These are phyloP conservation scores for Cryphonectria parasitica DNA, from an alignment of 2,329 filamentous ascomycete species.

Conservation along the genomic window DNA sequence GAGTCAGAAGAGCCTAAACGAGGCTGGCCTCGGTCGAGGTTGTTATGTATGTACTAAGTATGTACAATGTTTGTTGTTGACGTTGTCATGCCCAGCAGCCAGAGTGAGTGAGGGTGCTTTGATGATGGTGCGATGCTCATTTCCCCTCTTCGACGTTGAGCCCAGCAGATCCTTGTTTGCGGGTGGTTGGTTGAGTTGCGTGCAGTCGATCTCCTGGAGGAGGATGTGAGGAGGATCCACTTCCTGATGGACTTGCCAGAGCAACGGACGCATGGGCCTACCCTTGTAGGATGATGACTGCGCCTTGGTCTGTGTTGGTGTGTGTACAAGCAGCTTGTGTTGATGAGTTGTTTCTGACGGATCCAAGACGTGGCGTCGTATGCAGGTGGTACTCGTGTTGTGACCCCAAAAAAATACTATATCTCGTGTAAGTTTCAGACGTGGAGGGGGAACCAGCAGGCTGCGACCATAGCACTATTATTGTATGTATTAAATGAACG, in stretches of 20 bases:
- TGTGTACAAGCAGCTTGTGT: background rate
- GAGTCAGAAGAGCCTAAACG: background rate
- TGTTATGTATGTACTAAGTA: constrained; percentile 9
- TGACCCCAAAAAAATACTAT: background rate
- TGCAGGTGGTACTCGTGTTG: background rate
- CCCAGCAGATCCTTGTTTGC: constrained; percentile 4
- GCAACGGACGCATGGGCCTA: constrained; percentile 20
- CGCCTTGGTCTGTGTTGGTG: background rate
- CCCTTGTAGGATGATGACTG: background rate
- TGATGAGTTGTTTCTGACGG: background rate
- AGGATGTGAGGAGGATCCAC: constrained; percentile 16
- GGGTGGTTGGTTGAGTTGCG: background rate
- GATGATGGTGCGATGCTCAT: constrained; percentile 28
- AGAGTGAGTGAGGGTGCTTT: constrained; percentile 7
- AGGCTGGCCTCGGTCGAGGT: background rate
- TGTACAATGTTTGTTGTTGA: constrained; percentile 11
- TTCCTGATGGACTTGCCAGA: constrained; percentile 22
- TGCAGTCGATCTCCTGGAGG: constrained; percentile 14
- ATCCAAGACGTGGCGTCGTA: constrained; percentile 8
- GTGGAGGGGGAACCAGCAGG: too few species aligned
- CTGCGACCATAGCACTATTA: too few species aligned
- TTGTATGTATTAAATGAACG: background rate
- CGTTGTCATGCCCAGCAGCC: background rate
- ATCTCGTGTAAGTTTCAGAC: background rate
- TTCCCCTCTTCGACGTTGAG: constrained; percentile 20